Conservation (phyloP, 1,139 yeast genomes). For the Sugiyamaella sp. region DNA sequence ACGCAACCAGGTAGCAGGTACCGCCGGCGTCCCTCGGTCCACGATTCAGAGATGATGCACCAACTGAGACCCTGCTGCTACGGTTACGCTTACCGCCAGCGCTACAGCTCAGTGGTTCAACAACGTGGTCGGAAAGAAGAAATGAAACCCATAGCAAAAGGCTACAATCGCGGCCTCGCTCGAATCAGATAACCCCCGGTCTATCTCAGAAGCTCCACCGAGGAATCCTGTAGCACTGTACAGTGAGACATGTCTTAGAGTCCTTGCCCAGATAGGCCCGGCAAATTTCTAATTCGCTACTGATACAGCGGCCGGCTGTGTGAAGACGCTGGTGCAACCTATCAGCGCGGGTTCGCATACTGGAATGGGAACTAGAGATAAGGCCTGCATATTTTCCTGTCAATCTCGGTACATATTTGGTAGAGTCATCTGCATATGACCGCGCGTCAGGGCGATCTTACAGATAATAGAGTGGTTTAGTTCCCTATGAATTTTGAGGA, state of each 20-base stretch:
- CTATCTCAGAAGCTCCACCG: too few species aligned
- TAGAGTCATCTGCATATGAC: slow-evolving; percentile 3
- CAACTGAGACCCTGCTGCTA: too few species aligned
- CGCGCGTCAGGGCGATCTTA: neutral
- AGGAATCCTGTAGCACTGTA: neutral
- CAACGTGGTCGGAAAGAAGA: too few species aligned
- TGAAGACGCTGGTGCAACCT: neutral
- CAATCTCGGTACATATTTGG: neutral
- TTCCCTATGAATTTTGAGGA: neutral
- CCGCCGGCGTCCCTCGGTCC: too few species aligned
- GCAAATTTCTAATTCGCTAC: slow-evolving; percentile 10
- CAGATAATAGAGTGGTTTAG: neutral
- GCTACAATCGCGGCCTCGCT: too few species aligned
- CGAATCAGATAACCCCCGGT: too few species aligned
- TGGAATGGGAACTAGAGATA: slow-evolving; percentile 3
- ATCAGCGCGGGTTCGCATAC: slow-evolving; percentile 6
- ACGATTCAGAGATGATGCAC: too few species aligned
- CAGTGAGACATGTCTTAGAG: slow-evolving; percentile 5
- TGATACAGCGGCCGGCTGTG: neutral
- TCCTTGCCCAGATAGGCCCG: slow-evolving; percentile 2
- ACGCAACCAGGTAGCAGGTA: too few species aligned
- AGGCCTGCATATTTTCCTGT: slow-evolving; percentile 1
- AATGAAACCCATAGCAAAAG: too few species aligned
- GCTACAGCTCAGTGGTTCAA: too few species aligned
- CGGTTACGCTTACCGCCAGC: too few species aligned